Base-by-base conservation (phyloP, 2,329 filamentous ascomycete species). In the Alternaria panax region DNA sequence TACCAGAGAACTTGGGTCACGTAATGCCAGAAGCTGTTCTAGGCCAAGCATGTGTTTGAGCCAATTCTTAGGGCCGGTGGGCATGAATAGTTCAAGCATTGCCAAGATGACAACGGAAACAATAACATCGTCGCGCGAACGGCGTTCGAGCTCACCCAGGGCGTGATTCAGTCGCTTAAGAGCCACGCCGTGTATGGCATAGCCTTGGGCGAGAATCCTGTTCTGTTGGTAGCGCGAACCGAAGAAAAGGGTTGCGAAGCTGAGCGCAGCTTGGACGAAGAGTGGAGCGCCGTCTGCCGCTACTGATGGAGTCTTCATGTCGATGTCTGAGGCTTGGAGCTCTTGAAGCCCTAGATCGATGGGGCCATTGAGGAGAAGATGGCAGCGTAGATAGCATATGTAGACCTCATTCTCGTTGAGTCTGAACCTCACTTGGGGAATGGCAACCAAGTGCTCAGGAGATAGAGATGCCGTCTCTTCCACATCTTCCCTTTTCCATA, bases 31-130 rank as follows among this genome's bases (percentile, higher is more conserved):
- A 6, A 76, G 52, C 30, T 56, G 59, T 45, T 76, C 72, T 6
- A 75, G 47, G 7, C 72, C 72, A 36, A 58, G 42, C 63, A 75
- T 74, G 47, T 76, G 73, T 27, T 72, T 71, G 18, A 73, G 24
- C 56, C 67, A 70, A 25, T 67, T 59, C 16, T 60, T 60, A 2
- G 66, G 60, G 1, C 71, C 70, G 3, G 65, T 71, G 4, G 73
- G 71, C 2, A 73, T 60, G 30, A 74, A 59, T 7, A 56, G 55
- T 48, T 76, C 73, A 28, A 72, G 62, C 40, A 75, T 70, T 24
- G 69, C 65, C 18, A 76, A 48, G 7, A 70, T 65, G 12, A 62
- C 53, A 1, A 76, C 65, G 1, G 68, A 65, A 20, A 73, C 64
- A 11, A 76, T 57, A 9, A 75, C 47, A 4, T 75, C 74, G 46